Evolutionary conservation across 345 rosid genomes (phyloP), one percentile per base, ranked within the genome.

Genomic region (Limnanthes douglasii): DNA sequence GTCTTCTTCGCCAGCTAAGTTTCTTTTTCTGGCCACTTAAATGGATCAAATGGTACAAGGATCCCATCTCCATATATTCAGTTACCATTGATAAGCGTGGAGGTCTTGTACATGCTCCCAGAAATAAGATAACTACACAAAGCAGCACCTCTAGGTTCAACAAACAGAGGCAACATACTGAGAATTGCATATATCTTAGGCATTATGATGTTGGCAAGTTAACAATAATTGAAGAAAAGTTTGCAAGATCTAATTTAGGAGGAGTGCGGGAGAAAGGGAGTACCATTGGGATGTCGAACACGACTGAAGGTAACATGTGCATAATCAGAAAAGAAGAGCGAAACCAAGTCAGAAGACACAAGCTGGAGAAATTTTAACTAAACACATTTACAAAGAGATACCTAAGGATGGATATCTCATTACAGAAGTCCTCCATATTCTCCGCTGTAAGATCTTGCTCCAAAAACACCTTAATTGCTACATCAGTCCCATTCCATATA

Each of bases 61-160:
- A 85, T 33, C 96, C 95, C 88, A 73, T 68, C 62, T 92, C 99
- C 96, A 92, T 85, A 62, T 85, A 92, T 57, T 92, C 96, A 2
- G 99, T 92, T 50, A 92, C 64, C 79, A 92, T 65, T 36, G 99
- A 92, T 48, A 92, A 71, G 29, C 59, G 73, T 6, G 96, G 96
- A 45, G 99, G 99, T 50, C 50, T 75, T 45, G 75, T 78, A 70
- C 96, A 92, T 28, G 99, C 99, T 61, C 99, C 99, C 69, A 85
- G 62, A 69, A 85, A 92, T 39, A 92, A 74, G 56, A 92, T 81
- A 41, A 85, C 96, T 85, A 82, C 84, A 68, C 53, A 22, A 61
- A 40, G 19, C n/a, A 46, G 8, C 37, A 63, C 23, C 31, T 6
- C 8, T 15, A 9, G 22, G 31, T 34, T 46, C 37, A 51, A 28